These are phyloP conservation scores for Rhodotorula sp. DNA, from an alignment of 1,284 basidiomycete genomes.

Conservation along the genomic window DNA sequence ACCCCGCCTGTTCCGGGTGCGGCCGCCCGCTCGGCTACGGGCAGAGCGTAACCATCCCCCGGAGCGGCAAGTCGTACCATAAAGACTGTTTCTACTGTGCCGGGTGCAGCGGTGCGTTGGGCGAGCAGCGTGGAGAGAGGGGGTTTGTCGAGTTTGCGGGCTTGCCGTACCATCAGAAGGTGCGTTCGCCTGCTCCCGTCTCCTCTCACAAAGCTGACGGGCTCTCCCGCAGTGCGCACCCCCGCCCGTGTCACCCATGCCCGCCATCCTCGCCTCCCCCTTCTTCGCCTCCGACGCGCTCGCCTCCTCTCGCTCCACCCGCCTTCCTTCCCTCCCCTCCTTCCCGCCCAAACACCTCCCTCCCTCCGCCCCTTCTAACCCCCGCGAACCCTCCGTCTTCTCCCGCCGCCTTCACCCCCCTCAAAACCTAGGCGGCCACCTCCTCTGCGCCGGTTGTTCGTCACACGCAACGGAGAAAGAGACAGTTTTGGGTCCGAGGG, in stretches of 20 bases:
- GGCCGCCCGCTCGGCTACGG: slow-evolving; percentile 6
- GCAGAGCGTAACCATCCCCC: slow-evolving; percentile 18
- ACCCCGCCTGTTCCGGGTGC: slow-evolving; percentile 15
- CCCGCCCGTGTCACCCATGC: neutral
- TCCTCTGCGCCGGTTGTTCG: slow-evolving; percentile 33
- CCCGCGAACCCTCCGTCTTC: slow-evolving; percentile 19
- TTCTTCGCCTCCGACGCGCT: slow-evolving; percentile 13
- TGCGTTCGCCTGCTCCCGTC: neutral
- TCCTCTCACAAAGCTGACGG: no score
- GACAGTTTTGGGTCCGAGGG: slow-evolving; percentile 20
- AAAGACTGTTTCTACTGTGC: slow-evolving; percentile 25
- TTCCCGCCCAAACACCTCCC: slow-evolving; percentile 1
- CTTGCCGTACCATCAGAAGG: slow-evolving; percentile 24
- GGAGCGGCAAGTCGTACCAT: slow-evolving; percentile 20
- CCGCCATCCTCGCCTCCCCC: slow-evolving; percentile 2
- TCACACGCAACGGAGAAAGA: slow-evolving; percentile 31
- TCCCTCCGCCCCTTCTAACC: neutral
- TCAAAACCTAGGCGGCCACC: slow-evolving; percentile 24
- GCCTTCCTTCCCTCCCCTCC: neutral
- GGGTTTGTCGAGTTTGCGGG: slow-evolving; percentile 26
- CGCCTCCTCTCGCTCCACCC: neutral
- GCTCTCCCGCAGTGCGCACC: slow-evolving; percentile 4
- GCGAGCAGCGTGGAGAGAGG: neutral
- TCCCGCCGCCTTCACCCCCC: slow-evolving; percentile 26
- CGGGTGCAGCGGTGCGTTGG: slow-evolving; percentile 6